Percentiles rank a stretch among this genome's conserved stretches.
Conservation (phyloP, 2,329 filamentous ascomycete genomes). For the Didymosphaeria variabile region DNA sequence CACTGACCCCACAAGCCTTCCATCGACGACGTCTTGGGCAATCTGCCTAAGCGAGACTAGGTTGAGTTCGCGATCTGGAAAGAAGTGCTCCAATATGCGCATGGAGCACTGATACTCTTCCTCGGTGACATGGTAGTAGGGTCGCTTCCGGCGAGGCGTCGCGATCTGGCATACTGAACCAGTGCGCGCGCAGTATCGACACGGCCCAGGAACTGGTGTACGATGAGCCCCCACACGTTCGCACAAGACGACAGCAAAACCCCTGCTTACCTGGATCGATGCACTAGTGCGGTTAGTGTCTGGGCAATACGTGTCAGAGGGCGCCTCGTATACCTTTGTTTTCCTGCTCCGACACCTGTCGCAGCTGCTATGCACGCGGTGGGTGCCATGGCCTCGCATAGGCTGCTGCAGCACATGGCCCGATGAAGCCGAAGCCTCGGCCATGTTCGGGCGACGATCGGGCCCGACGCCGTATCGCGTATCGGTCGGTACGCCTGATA, state of each 20-base stretch:
- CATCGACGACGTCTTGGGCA: slow-evolving; percentile 44
- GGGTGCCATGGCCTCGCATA: slow-evolving; percentile 37
- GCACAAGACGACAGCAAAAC: slow-evolving; percentile 13
- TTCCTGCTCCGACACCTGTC: slow-evolving; percentile 50
- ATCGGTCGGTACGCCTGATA: slow-evolving; percentile 20
- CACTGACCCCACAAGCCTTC: slow-evolving; percentile 35
- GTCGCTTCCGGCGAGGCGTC: slow-evolving; percentile 47
- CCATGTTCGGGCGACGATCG: slow-evolving; percentile 30
- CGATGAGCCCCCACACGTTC: slow-evolving; percentile 29
- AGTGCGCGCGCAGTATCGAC: slow-evolving; percentile 49
- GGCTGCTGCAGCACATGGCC: slow-evolving; percentile 14
- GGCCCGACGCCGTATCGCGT: slow-evolving; percentile 8
- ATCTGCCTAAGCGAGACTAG: slow-evolving; percentile 44
- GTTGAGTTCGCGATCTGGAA: slow-evolving; percentile 48
- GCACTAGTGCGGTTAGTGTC: slow-evolving; percentile 43
- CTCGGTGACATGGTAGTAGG: slow-evolving; percentile 52
- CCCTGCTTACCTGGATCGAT: slow-evolving; percentile 48
- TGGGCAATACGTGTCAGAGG: slow-evolving; percentile 24
- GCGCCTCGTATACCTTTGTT: slow-evolving; percentile 42
- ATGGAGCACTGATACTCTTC: slow-evolving; percentile 51
- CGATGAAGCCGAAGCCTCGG: slow-evolving; percentile 34
- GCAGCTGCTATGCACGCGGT: slow-evolving; percentile 49
- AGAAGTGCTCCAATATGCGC: slow-evolving; percentile 49
- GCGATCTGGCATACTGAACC: slow-evolving; percentile 47
- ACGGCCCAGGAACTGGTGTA: slow-evolving; percentile 48